phyloP scores from a whole-genome alignment of 1,284 basidiomycete genomes.

The Marasmius tenuissimus region DNA sequence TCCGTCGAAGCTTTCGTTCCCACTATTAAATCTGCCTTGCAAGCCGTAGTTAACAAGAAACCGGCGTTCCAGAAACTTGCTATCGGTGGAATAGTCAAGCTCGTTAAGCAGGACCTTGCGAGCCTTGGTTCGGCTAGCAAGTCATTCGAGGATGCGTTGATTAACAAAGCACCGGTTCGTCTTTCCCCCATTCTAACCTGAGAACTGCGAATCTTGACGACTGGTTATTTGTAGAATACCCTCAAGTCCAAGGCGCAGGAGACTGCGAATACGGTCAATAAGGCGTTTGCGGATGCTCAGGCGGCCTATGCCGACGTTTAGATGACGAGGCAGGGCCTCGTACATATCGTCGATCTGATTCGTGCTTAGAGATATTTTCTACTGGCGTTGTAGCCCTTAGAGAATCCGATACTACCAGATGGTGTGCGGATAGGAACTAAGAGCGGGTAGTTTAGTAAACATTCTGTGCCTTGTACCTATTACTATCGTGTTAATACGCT shows the following conservation, averaged over 20 bases:
- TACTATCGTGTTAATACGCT: too few relatives aligned
- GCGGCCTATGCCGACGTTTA: constrained; percentile 24
- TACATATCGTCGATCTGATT: too few relatives aligned
- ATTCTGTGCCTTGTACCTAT: too few relatives aligned
- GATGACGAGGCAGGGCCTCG: too few relatives aligned
- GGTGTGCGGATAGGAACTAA: too few relatives aligned
- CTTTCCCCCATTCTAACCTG: not conserved
- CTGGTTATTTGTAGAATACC: constrained; percentile 14
- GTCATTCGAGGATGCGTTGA: constrained; percentile 28
- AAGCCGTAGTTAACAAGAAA: constrained; percentile 29
- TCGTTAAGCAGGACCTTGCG: constrained; percentile 22
- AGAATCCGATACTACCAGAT: too few relatives aligned
- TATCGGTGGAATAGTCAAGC: constrained; percentile 9
- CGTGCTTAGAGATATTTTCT: too few relatives aligned
- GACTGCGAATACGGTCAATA: constrained; percentile 23
- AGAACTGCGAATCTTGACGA: not conserved
- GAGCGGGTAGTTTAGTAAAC: too few relatives aligned
- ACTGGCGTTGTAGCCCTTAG: too few relatives aligned
- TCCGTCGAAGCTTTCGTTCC: constrained; percentile 26
- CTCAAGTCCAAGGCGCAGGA: constrained; percentile 18
- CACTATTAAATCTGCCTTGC: constrained; percentile 25
- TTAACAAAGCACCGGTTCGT: constrained; percentile 28
- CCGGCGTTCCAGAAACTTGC: constrained; percentile 21
- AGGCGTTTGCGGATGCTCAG: constrained; percentile 30
- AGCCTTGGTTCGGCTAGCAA: constrained; percentile 24